phyloP scores from a whole-genome alignment of 306 rosid species.

The Gleditsia sinensis region DNA sequence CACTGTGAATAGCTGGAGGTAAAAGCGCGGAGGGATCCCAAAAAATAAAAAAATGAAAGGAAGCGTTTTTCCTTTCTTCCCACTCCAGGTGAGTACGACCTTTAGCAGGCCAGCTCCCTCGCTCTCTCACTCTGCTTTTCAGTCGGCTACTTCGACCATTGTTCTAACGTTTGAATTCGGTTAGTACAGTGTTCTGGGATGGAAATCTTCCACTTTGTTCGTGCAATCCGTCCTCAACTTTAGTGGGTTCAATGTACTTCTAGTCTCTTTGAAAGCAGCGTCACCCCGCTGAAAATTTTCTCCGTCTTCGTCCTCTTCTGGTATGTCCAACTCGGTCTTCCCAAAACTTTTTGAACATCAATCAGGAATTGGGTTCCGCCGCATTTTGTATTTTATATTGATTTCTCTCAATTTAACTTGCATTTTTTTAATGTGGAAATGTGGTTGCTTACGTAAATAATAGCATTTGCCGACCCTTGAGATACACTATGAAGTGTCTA shows the following conservation, averaged over 20 bases:
- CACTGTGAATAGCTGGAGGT: too few relatives aligned
- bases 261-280: constrained; percentile 40
- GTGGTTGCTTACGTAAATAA: constrained; percentile 15
- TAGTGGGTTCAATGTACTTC: constrained; percentile 27
- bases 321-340: constrained; percentile 34
- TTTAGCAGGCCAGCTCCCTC: constrained; percentile 49
- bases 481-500: neutral
- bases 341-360: neutral
- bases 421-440: too few relatives aligned
- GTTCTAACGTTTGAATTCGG: constrained; percentile 16
- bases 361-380: constrained; percentile 9
- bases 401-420: neutral
- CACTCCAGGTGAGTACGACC: constrained; percentile 53
- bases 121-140: constrained; percentile 32
- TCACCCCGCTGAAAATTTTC: constrained; percentile 33
- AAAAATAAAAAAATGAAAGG: neutral
- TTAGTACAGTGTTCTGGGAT: constrained; percentile 54
- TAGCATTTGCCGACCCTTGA: neutral
- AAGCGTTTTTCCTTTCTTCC: constrained; percentile 6
- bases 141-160: neutral
- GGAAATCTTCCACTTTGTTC: constrained; percentile 65
- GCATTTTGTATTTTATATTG: constrained; percentile 6
- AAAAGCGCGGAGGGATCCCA: too few relatives aligned
- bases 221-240: constrained; percentile 26
- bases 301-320: constrained; percentile 58